These are phyloP conservation scores for Thoreauomyces humboldtii DNA, from an alignment of 192 early-diverging fungal species.

Conservation along the genomic window DNA sequence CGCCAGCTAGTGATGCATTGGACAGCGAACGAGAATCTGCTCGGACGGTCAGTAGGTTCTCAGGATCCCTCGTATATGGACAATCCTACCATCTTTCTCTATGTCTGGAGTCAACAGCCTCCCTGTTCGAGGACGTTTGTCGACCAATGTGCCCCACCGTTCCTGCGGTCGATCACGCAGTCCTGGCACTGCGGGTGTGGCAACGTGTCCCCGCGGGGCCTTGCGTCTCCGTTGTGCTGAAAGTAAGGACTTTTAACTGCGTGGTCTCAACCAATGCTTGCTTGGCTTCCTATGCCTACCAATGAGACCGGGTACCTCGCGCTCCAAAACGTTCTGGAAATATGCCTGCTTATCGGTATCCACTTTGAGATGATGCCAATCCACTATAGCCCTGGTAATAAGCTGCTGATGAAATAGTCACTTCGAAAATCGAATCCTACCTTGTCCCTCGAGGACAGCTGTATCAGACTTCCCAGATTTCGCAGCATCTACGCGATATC, in stretches of 20 bases:
- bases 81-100: constrained; percentile 3
- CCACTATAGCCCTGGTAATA: too few species aligned
- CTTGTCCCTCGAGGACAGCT: constrained; percentile 19
- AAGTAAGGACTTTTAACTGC: too few species aligned
- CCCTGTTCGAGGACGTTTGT: not conserved
- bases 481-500: constrained; percentile 22
- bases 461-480: constrained; percentile 9
- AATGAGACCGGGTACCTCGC: constrained; percentile 24
- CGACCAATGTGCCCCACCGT: constrained; percentile 4
- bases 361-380: constrained; percentile 46
- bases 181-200: not conserved
- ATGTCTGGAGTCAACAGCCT: not conserved
- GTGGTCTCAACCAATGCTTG: too few species aligned
- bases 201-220: too few species aligned
- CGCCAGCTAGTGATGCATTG: not conserved
- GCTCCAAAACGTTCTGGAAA: constrained; percentile 40
- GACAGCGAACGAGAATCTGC: not conserved
- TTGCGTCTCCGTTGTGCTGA: constrained; percentile 2
- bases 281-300: too few species aligned
- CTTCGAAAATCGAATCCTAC: not conserved
- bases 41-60: too few species aligned
- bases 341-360: constrained; percentile 48
- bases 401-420: too few species aligned
- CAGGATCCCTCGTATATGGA: too few species aligned
- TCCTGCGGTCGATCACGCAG: not conserved